Conservation (phyloP, 169 alveolate genomes). For the Plasmodium chabaudi region DNA sequence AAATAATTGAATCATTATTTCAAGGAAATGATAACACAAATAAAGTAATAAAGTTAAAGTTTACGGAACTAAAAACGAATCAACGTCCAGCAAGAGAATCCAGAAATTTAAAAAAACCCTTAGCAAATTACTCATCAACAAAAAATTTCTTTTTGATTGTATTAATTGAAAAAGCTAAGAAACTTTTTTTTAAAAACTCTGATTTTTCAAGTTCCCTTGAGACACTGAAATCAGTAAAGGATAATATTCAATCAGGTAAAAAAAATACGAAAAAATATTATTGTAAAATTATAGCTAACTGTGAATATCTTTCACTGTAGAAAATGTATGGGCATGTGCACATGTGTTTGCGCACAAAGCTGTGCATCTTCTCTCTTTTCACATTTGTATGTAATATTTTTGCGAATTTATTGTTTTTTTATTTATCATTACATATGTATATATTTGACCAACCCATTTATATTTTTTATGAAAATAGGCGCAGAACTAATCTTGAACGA, state of each 20-base stretch:
- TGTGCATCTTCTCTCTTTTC: no score
- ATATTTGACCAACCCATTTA: no score
- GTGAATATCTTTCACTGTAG: no score
- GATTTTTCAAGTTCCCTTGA: constrained; percentile 55
- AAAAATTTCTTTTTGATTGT: constrained; percentile 62
- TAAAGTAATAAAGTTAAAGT: constrained; percentile 59
- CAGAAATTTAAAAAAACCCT: constrained; percentile 38
- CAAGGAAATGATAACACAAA: not conserved
- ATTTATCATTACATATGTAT: no score
- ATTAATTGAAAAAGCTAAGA: constrained; percentile 67
- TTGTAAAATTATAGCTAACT: no score
- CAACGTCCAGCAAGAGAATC: constrained; percentile 72
- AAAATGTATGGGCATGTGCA: no score
- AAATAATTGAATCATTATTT: not conserved
- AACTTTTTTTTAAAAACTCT: constrained; percentile 44
- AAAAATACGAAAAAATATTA: no score
- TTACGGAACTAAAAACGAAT: constrained; percentile 55
- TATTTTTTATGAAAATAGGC: constrained; percentile 3
- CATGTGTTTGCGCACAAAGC: no score
- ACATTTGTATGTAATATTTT: no score
- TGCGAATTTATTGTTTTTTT: no score
- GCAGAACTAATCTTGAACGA: constrained; percentile 36
- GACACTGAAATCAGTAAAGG: constrained; percentile 24
- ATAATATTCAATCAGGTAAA: constrained; percentile 18
- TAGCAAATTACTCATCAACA: constrained; percentile 44